Conservation (phyloP, 169 alveolate genomes). For the Babesia gibsoni region DNA sequence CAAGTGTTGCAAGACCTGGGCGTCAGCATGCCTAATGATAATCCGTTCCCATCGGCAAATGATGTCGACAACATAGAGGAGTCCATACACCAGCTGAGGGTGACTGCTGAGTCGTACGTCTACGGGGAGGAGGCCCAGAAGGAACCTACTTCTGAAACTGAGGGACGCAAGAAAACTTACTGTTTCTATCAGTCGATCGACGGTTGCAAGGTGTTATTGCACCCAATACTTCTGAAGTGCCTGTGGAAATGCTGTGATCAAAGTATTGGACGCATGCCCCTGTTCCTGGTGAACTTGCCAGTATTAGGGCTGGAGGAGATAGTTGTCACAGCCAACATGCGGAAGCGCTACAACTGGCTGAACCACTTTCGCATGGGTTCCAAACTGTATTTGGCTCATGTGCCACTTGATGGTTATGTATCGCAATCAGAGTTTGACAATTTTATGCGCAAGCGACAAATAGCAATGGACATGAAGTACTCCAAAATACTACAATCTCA, state of each 20-base stretch:
- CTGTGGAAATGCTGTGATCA: slow-evolving; percentile 32
- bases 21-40: background rate
- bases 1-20: background rate
- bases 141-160: background rate
- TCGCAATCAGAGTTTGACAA: background rate
- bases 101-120: slow-evolving; percentile 17
- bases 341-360: slow-evolving; percentile 36
- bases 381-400: slow-evolving; percentile 28
- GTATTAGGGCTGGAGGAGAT: slow-evolving; percentile 26
- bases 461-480: slow-evolving; percentile 9
- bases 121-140: background rate
- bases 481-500: slow-evolving; percentile 12
- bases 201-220: slow-evolving; percentile 25
- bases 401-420: slow-evolving; percentile 22
- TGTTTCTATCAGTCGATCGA: slow-evolving; percentile 36
- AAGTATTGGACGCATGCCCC: slow-evolving; percentile 7
- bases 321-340: slow-evolving; percentile 10
- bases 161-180: slow-evolving; percentile 11
- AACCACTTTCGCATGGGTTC: slow-evolving; percentile 37
- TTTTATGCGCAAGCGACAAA: slow-evolving; percentile 22
- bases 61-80: slow-evolving; percentile 21
- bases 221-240: slow-evolving; percentile 28
- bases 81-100: background rate
- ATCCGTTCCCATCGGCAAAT: background rate
- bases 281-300: slow-evolving; percentile 25